phyloP scores from a whole-genome alignment of 495 filamentous ascomycete species.

The Aspergillus cavernicola region DNA sequence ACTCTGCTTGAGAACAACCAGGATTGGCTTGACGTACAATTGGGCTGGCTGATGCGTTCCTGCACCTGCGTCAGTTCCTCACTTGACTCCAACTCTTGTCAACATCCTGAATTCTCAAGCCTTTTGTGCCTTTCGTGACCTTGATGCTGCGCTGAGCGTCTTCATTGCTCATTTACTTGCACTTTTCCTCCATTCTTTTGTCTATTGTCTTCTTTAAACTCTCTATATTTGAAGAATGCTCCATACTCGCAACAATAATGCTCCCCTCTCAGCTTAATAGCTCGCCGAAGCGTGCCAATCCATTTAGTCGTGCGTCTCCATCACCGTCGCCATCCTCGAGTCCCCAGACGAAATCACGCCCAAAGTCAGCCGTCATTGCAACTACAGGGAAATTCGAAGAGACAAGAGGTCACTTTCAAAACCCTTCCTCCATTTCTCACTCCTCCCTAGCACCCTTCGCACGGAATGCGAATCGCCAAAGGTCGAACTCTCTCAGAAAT shows the following conservation, averaged over 20 bases:
- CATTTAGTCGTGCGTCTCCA: constrained; percentile 62
- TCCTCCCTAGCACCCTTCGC: constrained; percentile 27
- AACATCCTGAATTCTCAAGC: constrained; percentile 2
- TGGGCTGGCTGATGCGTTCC: constrained; percentile 1
- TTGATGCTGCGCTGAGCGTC: constrained; percentile 7
- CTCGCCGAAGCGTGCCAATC: constrained; percentile 67
- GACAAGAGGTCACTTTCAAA: constrained; percentile 49
- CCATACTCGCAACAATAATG: constrained; percentile 32
- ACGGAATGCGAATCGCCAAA: constrained; percentile 30
- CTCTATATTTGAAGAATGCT: constrained; percentile 27
- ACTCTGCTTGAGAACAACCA: constrained; percentile 1
- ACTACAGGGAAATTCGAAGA: constrained; percentile 45
- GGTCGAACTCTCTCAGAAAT: constrained; percentile 60
- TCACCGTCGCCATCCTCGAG: constrained; percentile 59
- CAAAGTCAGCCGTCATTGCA: constrained; percentile 68
- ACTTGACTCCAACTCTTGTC: constrained; percentile 5
- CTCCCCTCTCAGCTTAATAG: constrained; percentile 44
- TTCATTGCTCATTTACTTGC: constrained; percentile 9
- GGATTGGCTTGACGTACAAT: background rate
- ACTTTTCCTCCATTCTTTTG: constrained; percentile 1
- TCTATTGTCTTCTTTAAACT: constrained; percentile 13
- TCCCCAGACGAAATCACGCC: constrained; percentile 47
- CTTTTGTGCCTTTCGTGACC: constrained; percentile 3
- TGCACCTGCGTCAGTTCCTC: constrained; percentile 7
- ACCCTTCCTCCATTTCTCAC: constrained; percentile 52